Base-by-base conservation (phyloP, 192 early-diverging fungal genomes). In the Chytriomyces sp. region DNA sequence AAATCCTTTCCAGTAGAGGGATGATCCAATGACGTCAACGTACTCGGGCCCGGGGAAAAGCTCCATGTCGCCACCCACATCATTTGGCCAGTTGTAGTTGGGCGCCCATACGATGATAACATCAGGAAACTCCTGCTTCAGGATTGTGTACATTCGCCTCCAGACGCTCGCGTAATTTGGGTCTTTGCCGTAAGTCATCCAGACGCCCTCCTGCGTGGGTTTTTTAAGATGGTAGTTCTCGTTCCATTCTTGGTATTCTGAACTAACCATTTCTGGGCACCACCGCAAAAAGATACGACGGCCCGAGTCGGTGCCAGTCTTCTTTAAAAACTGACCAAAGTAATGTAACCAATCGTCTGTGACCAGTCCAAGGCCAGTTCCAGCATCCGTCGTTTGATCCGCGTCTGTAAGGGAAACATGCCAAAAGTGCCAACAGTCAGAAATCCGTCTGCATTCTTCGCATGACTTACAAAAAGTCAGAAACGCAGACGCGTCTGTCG, bases 1-100 rank as follows among this genome's bases (percentile, higher is more conserved):
- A 59, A 40, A 70, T 8, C 57, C 68, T 70, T 70, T 70, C 68
- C 68, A 70, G 33, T 70, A 70, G n/a, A 70, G 8, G 17, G 36
- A 39, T 6, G 68, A 52, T 44, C 68, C 68, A 39, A 70, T 49
- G 12, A 32, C 26, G 33, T 70, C 68, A 32, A 70, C 68, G 52
- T 59, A 70, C 30, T 70, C 56, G 2, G 57, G 10, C 26, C 68
- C 68, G 0, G 68, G 68, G 56, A 54, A 70, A 38, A 41, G 52
- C 7, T 17, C 10, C 17, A 25, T 56, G 30, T 70, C 68, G 19
- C 56, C 44, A 49, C 44, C 44, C 14, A 49, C 44, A 49, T 49
- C 56, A 5, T 7, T 4, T 26, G 49, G 54, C 38, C 44, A 59
- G 56, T 70, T 49, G 36, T 59, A 70, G 56, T 70, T 70, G 6